Base-by-base conservation (phyloP, 2,329 filamentous ascomycete species). In the Colletotrichum salicis region DNA sequence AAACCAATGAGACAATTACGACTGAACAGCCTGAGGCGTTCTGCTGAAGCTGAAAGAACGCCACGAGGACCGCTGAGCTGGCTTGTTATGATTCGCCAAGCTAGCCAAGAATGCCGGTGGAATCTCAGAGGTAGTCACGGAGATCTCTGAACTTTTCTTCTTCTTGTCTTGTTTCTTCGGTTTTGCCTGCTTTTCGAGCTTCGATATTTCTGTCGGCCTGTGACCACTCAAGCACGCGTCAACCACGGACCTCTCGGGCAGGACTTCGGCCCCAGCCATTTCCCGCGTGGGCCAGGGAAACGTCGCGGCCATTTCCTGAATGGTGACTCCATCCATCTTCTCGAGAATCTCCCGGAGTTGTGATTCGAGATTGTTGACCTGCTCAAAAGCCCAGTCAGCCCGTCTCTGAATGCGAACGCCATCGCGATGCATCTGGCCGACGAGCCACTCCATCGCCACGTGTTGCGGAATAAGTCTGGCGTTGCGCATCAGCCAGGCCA, bases 251-350 rank as follows among this genome's bases (percentile, higher is more conserved):
- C 79, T 78, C 54, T 78, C 75, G 31, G 80, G 80, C 6, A 80
- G 55, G 11, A 82, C 79, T 66, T 82, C 80, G 2, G 77, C 79
- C 4, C 78, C 80, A 3, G 75, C 76, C 79, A 81, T 81, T 45
- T 80, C 77, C 5, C 78, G 72, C 1, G 78, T 81, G 1, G 79
- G 80, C 80, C 79, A 82, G n/a, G 80, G 80, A 58, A 81, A 80
- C 54, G 76, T 79, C 33, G 80, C 78, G 0, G 79, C 79, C 80
- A 82, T 81, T 61, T 81, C 77, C 0, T 76, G 76, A 1, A 81
- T 75, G 0, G 79, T 81, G 1, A 77, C 55, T 7, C 74, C 72
- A 33, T 76, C 64, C 24, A 81, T 74, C 68, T 80, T 78, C 3
- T 76, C 74, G 41, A 81, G 73, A 5, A 81, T 78, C 15, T 77